These are phyloP conservation scores for Phragmites australis DNA, from an alignment of 176 grass and related monocot species.

Conservation along the genomic window DNA sequence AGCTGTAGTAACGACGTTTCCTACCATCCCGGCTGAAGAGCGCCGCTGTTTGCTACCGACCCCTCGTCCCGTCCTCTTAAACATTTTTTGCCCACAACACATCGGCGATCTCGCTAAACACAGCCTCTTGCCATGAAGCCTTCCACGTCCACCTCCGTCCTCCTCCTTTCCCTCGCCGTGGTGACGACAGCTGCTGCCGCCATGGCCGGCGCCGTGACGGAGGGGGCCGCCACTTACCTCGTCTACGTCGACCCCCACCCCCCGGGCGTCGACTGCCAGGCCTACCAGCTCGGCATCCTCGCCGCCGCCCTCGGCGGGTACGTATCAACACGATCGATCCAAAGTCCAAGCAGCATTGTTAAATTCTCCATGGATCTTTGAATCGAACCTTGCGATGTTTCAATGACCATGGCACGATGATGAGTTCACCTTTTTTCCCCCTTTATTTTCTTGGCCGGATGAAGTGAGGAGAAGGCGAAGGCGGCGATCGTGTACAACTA, in stretches of 20 bases:
- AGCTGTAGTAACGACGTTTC: background rate
- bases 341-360: too few species aligned
- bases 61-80: background rate
- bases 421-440: background rate
- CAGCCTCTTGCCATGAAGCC: constrained; percentile 17
- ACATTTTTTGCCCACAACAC: too few species aligned
- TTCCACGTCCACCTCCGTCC: background rate
- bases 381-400: too few species aligned
- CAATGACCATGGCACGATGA: background rate
- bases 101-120: background rate
- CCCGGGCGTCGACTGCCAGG: constrained; percentile 18
- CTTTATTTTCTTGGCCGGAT: background rate
- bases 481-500: constrained; percentile 69
- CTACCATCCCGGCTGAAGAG: background rate
- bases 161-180: background rate
- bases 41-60: background rate
- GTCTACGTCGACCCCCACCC: constrained; percentile 37
- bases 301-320: constrained; percentile 47
- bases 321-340: background rate
- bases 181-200: background rate
- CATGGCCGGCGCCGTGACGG: background rate
- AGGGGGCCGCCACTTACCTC: constrained; percentile 22
- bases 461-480: constrained; percentile 70
- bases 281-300: constrained; percentile 52
- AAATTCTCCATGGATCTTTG: background rate